phyloP scores from a whole-genome alignment of 805 yeast genomes.

The Zygoascus flipseniorum region DNA sequence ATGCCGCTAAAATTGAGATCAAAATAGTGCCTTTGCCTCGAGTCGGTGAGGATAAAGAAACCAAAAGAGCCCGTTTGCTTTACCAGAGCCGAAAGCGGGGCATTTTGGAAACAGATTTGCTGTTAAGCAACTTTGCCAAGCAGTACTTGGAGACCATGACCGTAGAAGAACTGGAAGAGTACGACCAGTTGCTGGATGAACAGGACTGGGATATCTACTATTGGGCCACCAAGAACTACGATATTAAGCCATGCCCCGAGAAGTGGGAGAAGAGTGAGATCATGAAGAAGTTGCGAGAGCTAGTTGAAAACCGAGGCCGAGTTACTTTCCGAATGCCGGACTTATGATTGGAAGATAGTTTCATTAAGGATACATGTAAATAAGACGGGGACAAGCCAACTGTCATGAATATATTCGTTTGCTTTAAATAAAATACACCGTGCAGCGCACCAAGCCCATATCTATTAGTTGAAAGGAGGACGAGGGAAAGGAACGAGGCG shows the following conservation, averaged over 20 bases:
- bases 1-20: conserved; percentile 39
- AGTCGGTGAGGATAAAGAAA: conserved; percentile 59
- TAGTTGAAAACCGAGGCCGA: conserved; percentile 62
- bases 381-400: background rate
- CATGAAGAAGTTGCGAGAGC: conserved; percentile 56
- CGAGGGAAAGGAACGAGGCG: background rate
- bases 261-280: conserved; percentile 68
- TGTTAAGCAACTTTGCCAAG: conserved; percentile 79
- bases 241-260: conserved; percentile 79
- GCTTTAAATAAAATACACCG: background rate
- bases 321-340: conserved; percentile 85
- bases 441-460: background rate
- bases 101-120: conserved; percentile 82
- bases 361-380: background rate
- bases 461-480: background rate
- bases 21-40: conserved; percentile 76
- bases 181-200: conserved; percentile 75
- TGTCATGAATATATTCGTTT: background rate
- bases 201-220: conserved; percentile 99
- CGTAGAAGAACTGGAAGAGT: conserved; percentile 67
- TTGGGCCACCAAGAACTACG: conserved; percentile 83
- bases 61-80: conserved; percentile 75
- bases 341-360: conserved; percentile 24
- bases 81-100: conserved; percentile 95
- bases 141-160: conserved; percentile 53